These are phyloP conservation scores for Jacaranda copaia DNA, from an alignment of 257 asterid genomes.

Conservation along the genomic window DNA sequence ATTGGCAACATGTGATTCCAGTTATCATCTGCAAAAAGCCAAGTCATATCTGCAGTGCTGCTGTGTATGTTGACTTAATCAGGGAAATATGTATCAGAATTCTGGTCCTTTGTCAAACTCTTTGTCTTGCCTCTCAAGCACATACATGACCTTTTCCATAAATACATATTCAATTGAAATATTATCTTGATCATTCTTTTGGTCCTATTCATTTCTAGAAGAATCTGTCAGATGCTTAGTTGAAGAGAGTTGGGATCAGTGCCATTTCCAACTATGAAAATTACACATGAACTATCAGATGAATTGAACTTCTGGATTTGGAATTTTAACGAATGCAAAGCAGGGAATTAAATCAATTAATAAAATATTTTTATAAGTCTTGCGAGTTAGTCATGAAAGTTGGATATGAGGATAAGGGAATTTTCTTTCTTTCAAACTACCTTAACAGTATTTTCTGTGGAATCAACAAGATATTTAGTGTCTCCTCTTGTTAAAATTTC, in stretches of 20 bases:
- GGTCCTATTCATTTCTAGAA: slow-evolving; percentile 8
- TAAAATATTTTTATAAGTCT: background rate
- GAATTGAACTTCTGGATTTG: slow-evolving; percentile 11
- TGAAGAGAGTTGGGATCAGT: background rate
- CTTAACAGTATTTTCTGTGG: background rate
- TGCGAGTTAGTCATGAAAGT: slow-evolving; percentile 11
- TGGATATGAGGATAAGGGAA: background rate
- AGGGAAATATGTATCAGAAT: background rate
- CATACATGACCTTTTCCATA: background rate
- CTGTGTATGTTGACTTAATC: slow-evolving; percentile 15
- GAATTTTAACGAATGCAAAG: slow-evolving; percentile 9
- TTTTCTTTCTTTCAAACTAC: slow-evolving; percentile 15
- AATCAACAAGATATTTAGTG: slow-evolving; percentile 19
- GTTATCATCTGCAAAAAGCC: slow-evolving; percentile 12
- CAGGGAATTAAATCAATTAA: background rate
- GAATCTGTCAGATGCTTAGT: slow-evolving; percentile 7
- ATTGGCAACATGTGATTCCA: slow-evolving; percentile 25
- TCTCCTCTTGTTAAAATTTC: slow-evolving; percentile 6
- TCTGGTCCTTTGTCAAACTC: background rate
- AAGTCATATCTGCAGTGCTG: slow-evolving; percentile 10
- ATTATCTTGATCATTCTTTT: slow-evolving; percentile 14
- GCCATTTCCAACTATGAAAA: background rate
- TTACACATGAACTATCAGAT: slow-evolving; percentile 9
- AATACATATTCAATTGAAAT: background rate
- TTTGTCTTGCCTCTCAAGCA: background rate